Percentiles rank a stretch among this genome's conserved stretches.
phyloP scores from a whole-genome alignment of 2,329 filamentous ascomycete genomes.

The Epichloe sylvatica region DNA sequence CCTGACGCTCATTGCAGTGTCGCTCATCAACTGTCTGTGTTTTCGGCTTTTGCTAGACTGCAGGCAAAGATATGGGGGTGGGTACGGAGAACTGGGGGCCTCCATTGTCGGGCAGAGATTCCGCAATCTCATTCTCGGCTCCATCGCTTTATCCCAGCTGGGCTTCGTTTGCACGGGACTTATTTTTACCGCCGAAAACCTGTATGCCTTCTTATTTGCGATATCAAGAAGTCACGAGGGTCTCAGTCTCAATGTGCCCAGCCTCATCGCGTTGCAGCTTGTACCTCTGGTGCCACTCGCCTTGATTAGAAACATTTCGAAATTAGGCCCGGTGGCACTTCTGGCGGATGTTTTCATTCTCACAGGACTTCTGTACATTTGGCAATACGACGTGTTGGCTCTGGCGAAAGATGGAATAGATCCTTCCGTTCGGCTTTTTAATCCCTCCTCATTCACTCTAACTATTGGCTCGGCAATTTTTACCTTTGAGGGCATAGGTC shows the following conservation, averaged over 20 bases:
- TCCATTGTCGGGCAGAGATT: constrained; percentile 50
- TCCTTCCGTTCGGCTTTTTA: constrained; percentile 52
- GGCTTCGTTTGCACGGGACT: constrained; percentile 67
- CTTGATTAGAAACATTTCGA: constrained; percentile 61
- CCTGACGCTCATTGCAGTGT: constrained; percentile 50
- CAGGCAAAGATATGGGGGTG: constrained; percentile 47
- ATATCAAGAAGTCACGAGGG: constrained; percentile 36
- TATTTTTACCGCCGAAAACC: constrained; percentile 65
- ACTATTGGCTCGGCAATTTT: constrained; percentile 64
- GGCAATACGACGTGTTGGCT: constrained; percentile 50
- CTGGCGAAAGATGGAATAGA: constrained; percentile 43
- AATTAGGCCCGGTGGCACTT: constrained; percentile 54
- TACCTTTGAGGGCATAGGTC: constrained; percentile 65
- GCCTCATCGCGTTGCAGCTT: constrained; percentile 53
- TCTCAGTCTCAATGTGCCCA: constrained; percentile 35
- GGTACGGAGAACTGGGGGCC: constrained; percentile 61
- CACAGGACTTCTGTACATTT: constrained; percentile 58
- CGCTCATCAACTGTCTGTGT: constrained; percentile 52
- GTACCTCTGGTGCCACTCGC: constrained; percentile 50
- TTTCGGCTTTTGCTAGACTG: constrained; percentile 61
- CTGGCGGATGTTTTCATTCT: constrained; percentile 60
- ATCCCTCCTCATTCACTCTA: constrained; percentile 52
- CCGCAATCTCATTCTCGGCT: constrained; percentile 51
- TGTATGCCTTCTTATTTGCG: constrained; percentile 52
- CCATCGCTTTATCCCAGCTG: constrained; percentile 60